phyloP scores from a whole-genome alignment of 495 filamentous ascomycete genomes.

The Trichoderma gamsii region DNA sequence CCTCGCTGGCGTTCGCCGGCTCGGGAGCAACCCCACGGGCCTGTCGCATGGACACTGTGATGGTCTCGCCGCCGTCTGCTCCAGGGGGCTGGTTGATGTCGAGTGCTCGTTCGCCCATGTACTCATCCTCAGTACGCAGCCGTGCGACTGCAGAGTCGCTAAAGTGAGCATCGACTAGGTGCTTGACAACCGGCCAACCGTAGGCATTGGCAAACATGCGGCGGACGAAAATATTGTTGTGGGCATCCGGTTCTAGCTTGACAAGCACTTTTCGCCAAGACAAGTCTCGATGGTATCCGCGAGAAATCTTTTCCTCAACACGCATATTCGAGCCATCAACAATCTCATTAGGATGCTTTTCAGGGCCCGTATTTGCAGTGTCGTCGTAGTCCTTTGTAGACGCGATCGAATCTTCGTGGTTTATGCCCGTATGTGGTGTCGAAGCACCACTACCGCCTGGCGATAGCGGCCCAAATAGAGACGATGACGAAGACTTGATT shows the following conservation, averaged over 20 bases:
- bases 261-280: slow-evolving; percentile 97
- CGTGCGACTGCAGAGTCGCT: slow-evolving; percentile 55
- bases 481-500: neutral
- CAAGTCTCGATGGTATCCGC: slow-evolving; percentile 84
- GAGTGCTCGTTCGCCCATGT: slow-evolving; percentile 37
- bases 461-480: neutral
- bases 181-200: slow-evolving; percentile 93
- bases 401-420: slow-evolving; percentile 26
- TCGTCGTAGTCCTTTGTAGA: slow-evolving; percentile 39
- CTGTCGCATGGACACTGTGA: slow-evolving; percentile 14
- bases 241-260: slow-evolving; percentile 89
- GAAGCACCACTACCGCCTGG: slow-evolving; percentile 16
- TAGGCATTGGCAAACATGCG: slow-evolving; percentile 96
- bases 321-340: slow-evolving; percentile 60
- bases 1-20: slow-evolving; percentile 33
- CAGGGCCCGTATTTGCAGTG: slow-evolving; percentile 28
- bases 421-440: slow-evolving; percentile 18
- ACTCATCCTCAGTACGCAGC: slow-evolving; percentile 51
- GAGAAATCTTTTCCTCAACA: slow-evolving; percentile 94
- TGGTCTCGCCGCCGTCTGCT: slow-evolving; percentile 35
- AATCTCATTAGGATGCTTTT: slow-evolving; percentile 34
- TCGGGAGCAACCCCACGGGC: slow-evolving; percentile 13
- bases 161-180: slow-evolving; percentile 91
- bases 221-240: slow-evolving; percentile 96
- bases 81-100: slow-evolving; percentile 29